Base-by-base conservation (phyloP, 2,329 filamentous ascomycete species). In the Aspergillus pseudotamarii region DNA sequence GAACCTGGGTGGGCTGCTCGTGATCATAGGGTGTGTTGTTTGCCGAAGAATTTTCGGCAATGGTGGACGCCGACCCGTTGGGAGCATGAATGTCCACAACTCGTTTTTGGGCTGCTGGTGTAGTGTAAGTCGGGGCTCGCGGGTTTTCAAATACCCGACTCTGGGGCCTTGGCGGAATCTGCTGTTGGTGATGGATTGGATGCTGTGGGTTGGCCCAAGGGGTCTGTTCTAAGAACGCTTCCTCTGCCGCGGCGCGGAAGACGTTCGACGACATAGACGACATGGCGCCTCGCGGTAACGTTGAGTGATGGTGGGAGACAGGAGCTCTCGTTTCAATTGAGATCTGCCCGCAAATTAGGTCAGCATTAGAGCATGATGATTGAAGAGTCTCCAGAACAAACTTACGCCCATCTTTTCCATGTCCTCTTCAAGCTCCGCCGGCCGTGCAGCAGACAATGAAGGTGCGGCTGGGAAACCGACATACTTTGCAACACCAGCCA, bases 401-500 rank as follows among this genome's bases (percentile, higher is more conserved):
- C 89, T 83, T 82, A 97, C 94, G 73, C 91, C 90, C 84, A 99
- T 97, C 69, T 91, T 91, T 75, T 91, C 89, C 67, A 98, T 83
- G 79, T 99, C 95, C 57, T 94, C 90, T 60, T 97, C 92, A 54
- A 95, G 80, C 73, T 97, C 93, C 12, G 86, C 82, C 26, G 85
- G 78, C 43, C 90, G 89, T 30, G 92, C 91, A 48, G 91, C 86
- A 62, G 84, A 84, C 79, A 99, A 90, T 38, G 91, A 85, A 23
- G 95, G 95, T n/a, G 94, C 95, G 36, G 94, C 94, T 41, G 95
- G 95, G 79, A 99, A 99, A 28, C 95, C 95, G 72, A 96, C 89
- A 76, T 97, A 94, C 79, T 97, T 98, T 41, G 94, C 94, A 58
- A 98, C 85, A 43, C 94, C 94, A 6, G 94, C 90, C 62, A 99